phyloP scores from a whole-genome alignment of 768 basidiomycete genomes.

The Lactifluus echinatus region DNA sequence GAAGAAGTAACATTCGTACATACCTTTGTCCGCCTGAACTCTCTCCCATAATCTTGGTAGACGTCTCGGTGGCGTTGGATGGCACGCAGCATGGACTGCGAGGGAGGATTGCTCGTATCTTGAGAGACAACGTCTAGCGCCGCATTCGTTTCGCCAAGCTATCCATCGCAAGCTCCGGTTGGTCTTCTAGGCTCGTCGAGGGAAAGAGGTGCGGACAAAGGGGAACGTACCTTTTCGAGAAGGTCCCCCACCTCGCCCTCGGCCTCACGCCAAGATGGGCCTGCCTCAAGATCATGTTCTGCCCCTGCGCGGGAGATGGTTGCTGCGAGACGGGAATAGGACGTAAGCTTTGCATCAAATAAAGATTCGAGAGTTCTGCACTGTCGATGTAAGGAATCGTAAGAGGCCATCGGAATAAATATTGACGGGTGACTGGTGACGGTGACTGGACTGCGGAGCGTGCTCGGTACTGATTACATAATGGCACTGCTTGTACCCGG shows the following conservation, averaged over 20 bases:
- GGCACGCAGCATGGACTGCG: slow-evolving; percentile 78
- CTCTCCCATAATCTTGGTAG: slow-evolving; percentile 77
- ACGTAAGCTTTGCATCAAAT: slow-evolving; percentile 83
- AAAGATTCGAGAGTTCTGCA: slow-evolving; percentile 90
- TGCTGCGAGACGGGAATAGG: slow-evolving; percentile 81
- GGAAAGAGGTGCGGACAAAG: neutral
- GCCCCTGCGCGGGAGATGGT: slow-evolving; percentile 44
- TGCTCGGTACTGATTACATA: neutral
- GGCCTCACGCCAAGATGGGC: slow-evolving; percentile 70
- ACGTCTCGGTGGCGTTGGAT: slow-evolving; percentile 89
- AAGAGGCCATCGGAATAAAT: slow-evolving; percentile 49
- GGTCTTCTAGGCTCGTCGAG: slow-evolving; percentile 8
- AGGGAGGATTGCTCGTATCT: slow-evolving; percentile 58
- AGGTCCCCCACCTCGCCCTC: slow-evolving; percentile 84
- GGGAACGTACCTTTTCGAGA: slow-evolving; percentile 62
- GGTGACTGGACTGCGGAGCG: too few species aligned
- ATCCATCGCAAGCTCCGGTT: slow-evolving; percentile 21
- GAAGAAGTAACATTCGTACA: slow-evolving; percentile 1
- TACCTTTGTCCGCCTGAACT: slow-evolving; percentile 82
- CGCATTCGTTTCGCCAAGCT: slow-evolving; percentile 86
- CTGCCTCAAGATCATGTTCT: slow-evolving; percentile 46
- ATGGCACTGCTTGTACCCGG: neutral
- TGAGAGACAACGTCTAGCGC: slow-evolving; percentile 61
- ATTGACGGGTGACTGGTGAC: too few species aligned
- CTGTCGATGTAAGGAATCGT: slow-evolving; percentile 86